Conservation (phyloP, 2,329 filamentous ascomycete species). For the Aspergillus novoparasiticus region DNA sequence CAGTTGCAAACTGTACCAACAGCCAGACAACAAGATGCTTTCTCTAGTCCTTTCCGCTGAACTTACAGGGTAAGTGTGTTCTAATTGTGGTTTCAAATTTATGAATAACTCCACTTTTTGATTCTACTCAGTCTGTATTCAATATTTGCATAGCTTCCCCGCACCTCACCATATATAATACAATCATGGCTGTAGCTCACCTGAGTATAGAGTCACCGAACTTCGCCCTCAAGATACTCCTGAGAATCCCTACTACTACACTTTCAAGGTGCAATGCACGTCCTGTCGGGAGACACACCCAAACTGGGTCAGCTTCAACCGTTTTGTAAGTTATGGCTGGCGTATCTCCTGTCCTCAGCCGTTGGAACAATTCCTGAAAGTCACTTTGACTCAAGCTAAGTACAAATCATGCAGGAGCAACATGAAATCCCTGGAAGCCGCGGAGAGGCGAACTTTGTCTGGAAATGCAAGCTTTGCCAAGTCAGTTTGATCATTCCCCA, state of each 20-base stretch:
- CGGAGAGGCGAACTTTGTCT: conserved; percentile 99
- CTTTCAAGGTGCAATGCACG: conserved; percentile 97
- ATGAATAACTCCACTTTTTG: background rate
- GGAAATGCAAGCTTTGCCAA: conserved; percentile 98
- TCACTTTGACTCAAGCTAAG: background rate
- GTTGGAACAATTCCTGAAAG: background rate
- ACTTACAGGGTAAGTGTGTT: conserved; percentile 35
- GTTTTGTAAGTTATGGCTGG: conserved; percentile 68
- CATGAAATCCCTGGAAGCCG: conserved; percentile 91
- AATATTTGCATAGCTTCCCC: conserved; percentile 15
- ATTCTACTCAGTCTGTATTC: background rate
- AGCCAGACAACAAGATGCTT: conserved; percentile 35
- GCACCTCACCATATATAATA: conserved; percentile 11
- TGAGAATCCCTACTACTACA: conserved; percentile 89
- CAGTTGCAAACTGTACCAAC: background rate
- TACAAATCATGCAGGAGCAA: conserved; percentile 62
- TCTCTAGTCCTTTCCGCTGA: conserved; percentile 43
- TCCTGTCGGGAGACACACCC: conserved; percentile 89
- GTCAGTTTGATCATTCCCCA: conserved; percentile 48
- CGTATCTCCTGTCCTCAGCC: background rate
- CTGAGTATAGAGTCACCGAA: conserved; percentile 73
- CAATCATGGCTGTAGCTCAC: background rate
- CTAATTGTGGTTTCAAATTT: background rate
- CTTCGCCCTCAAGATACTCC: conserved; percentile 81
- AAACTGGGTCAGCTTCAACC: conserved; percentile 82